Base-by-base conservation (phyloP, 805 yeast species). In the Cyberlindnera suaveolens region DNA sequence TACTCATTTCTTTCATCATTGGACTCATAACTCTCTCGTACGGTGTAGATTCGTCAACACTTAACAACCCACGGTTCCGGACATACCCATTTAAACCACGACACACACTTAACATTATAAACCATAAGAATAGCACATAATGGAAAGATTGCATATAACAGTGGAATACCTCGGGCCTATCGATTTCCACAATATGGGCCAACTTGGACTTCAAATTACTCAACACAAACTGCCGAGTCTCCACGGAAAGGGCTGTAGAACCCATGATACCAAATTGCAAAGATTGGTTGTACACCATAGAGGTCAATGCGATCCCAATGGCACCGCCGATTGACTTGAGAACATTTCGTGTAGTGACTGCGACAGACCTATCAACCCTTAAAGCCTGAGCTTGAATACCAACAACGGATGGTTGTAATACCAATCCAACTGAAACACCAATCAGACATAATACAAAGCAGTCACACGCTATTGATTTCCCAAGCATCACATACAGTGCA, bases 251-350 rank as follows among this genome's bases (percentile, higher is more conserved):
- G 11, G 32, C 14, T 20, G 42, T 41, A 2, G 45, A 42, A 3
- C 36, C 39, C 4, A 16, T 15, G 6, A 42, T 29, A 1, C 37
- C 30, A 2, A 41, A 34, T 18, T 42, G 45, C 4, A 42, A 30
- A 3, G 37, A 4, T n/a, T 42, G 44, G 27, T 36, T 27, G 31
- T 49, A 52, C 4, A 47, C 37, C 44, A 52, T 42, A 0, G 50
- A 47, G 16, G 48, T 38, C 4, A 74, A 58, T 1, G 83, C 80
- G 27, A 77, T 64, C 0, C 85, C 84, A 18, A 78, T 61, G 0
- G 83, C 71, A 15, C 80, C 81, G 5, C 85, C 85, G 46, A 79
- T 68, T 0, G 81, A 68, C 39, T 82, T 61, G 41, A 75, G 53
- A 17, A 78, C 76, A 50, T 77, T 78, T 54, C 85, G 65, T 1